A percentile compares a stretch with the other conserved stretches of the same genome.
phyloP scores from a whole-genome alignment of 2,329 filamentous ascomycete genomes.

The Aureobasidium sp. region DNA sequence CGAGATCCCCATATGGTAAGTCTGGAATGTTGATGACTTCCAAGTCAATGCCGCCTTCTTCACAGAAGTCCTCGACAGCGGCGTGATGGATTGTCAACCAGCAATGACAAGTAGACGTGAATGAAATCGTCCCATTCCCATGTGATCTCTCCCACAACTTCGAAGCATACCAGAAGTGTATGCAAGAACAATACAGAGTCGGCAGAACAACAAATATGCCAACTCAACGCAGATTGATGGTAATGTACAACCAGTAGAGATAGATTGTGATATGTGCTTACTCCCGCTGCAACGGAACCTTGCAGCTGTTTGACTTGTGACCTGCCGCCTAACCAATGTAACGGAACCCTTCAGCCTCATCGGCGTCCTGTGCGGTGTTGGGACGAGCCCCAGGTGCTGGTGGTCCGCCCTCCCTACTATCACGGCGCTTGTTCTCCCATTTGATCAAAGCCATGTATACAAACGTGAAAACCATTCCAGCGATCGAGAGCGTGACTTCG shows the following conservation, averaged over 20 bases:
- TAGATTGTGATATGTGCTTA: background rate
- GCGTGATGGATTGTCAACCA: no score
- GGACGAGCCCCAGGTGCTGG: slow-evolving; percentile 11
- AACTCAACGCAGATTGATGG: background rate
- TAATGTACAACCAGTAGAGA: background rate
- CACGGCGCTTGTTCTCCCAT: slow-evolving; percentile 15
- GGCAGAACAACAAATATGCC: no score
- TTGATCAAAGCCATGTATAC: slow-evolving; percentile 17
- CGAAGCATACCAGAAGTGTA: no score
- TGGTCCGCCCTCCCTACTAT: slow-evolving; percentile 14
- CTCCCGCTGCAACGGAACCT: background rate
- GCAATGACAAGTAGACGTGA: no score
- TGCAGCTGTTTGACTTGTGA: background rate
- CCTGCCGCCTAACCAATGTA: slow-evolving; percentile 8
- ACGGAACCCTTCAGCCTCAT: slow-evolving; percentile 17
- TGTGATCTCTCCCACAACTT: no score
- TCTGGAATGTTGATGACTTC: no score
- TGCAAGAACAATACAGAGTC: no score
- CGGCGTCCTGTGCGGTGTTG: slow-evolving; percentile 15
- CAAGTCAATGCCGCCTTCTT: no score
- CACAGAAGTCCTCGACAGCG: no score
- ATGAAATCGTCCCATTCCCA: no score
- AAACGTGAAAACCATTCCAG: slow-evolving; percentile 15
- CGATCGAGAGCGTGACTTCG: slow-evolving; percentile 13
- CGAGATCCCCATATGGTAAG: no score